These are phyloP conservation scores for Hypoxylon intermedium DNA, from an alignment of 495 filamentous ascomycete genomes.

Conservation along the genomic window DNA sequence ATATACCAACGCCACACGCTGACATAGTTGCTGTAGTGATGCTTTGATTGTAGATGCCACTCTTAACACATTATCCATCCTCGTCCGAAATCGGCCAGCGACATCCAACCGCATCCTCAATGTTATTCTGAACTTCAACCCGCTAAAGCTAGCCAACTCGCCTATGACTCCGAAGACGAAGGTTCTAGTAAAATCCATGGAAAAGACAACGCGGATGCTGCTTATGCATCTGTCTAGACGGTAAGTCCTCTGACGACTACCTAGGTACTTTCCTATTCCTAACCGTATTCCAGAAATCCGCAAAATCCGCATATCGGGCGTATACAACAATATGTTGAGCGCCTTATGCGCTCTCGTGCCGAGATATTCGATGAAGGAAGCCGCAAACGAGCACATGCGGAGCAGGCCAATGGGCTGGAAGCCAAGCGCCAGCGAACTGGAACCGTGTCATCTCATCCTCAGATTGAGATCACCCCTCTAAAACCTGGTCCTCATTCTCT, in stretches of 20 bases:
- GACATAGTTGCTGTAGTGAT: slow-evolving; percentile 64
- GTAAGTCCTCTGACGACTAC: slow-evolving; percentile 51
- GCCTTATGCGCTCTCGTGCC: slow-evolving; percentile 72
- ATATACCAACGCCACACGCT: slow-evolving; percentile 3
- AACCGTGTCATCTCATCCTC: slow-evolving; percentile 41
- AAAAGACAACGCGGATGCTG: slow-evolving; percentile 84
- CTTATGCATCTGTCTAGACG: slow-evolving; percentile 79
- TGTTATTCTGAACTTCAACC: slow-evolving; percentile 89
- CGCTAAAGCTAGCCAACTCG: slow-evolving; percentile 75
- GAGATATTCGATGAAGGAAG: slow-evolving; percentile 79
- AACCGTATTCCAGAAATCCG: slow-evolving; percentile 63
- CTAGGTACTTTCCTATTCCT: slow-evolving; percentile 27
- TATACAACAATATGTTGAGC: slow-evolving; percentile 83
- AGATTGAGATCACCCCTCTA: slow-evolving; percentile 67
- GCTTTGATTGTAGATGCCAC: slow-evolving; percentile 90
- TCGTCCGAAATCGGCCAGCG: slow-evolving; percentile 80
- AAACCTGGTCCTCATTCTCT: slow-evolving; percentile 76
- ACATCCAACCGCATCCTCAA: slow-evolving; percentile 85
- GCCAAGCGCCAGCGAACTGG: slow-evolving; percentile 50
- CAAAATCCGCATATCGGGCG: slow-evolving; percentile 69
- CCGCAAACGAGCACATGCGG: slow-evolving; percentile 75
- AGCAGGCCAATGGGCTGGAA: slow-evolving; percentile 67
- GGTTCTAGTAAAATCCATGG: slow-evolving; percentile 89
- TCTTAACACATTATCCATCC: slow-evolving; percentile 79
- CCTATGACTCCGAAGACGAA: slow-evolving; percentile 79